A percentile compares a stretch with the other conserved stretches of the same genome.
phyloP scores from a whole-genome alignment of 208 protist genomes.

The Leishmania turanica region DNA sequence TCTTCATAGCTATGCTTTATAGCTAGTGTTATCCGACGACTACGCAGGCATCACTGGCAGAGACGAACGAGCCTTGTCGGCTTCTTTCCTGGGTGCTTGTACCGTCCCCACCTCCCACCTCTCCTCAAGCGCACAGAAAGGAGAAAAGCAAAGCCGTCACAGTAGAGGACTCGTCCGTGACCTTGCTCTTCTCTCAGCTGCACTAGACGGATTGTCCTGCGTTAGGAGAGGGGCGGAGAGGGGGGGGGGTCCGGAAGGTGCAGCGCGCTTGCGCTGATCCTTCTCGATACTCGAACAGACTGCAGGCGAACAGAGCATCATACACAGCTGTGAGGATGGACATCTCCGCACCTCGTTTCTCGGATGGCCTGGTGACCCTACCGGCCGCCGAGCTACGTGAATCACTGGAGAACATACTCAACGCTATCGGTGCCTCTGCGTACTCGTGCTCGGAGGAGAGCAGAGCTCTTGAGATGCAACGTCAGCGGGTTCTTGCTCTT shows the following conservation, averaged over 20 bases:
- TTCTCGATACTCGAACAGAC: neutral
- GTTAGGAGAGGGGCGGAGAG: neutral
- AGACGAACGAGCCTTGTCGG: neutral
- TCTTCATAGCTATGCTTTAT: neutral
- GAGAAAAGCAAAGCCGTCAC: neutral
- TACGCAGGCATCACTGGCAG: neutral
- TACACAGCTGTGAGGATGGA: neutral
- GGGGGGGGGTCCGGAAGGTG: neutral
- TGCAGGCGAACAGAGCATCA: neutral
- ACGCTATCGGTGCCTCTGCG: neutral
- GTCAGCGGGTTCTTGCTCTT: slow-evolving; percentile 11
- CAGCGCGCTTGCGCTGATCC: neutral
- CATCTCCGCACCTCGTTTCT: neutral
- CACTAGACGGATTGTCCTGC: neutral
- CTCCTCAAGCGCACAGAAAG: neutral
- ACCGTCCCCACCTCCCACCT: neutral
- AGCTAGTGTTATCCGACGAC: neutral
- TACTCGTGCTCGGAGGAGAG: slow-evolving; percentile 1
- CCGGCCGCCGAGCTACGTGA: slow-evolving; percentile 7
- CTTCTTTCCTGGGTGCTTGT: neutral
- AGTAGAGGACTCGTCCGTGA: neutral
- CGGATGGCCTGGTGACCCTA: neutral
- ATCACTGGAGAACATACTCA: slow-evolving; percentile 13
- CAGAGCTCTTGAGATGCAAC: slow-evolving; percentile 6
- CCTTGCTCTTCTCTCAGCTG: neutral